Conservation (phyloP, 805 yeast genomes). For the Candida chauliodis region DNA sequence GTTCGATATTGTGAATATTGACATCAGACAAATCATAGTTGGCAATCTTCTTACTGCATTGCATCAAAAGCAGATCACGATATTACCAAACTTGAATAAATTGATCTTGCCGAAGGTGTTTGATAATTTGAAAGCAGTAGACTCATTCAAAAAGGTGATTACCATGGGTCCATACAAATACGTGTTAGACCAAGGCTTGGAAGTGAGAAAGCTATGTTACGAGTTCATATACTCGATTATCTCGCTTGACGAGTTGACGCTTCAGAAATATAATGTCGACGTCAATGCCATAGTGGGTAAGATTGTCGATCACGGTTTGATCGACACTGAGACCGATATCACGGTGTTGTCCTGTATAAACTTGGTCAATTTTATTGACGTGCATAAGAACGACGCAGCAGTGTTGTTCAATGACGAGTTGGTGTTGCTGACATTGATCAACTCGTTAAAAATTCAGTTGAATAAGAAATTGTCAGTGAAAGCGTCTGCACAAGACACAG, state of each 20-base stretch:
- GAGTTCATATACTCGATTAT: slow-evolving; percentile 61
- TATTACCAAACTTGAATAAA: slow-evolving; percentile 42
- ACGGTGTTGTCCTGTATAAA: slow-evolving; percentile 48
- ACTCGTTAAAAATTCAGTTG: slow-evolving; percentile 31
- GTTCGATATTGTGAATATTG: slow-evolving; percentile 36
- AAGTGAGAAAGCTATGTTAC: slow-evolving; percentile 66
- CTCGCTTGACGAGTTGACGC: slow-evolving; percentile 21
- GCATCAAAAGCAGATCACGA: slow-evolving; percentile 49
- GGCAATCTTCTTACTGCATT: slow-evolving; percentile 57
- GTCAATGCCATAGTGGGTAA: slow-evolving; percentile 34
- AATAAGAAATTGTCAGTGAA: slow-evolving; percentile 51
- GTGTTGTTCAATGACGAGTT: slow-evolving; percentile 11
- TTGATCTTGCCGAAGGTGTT: slow-evolving; percentile 48
- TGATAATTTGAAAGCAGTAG: slow-evolving; percentile 52
- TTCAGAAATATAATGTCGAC: slow-evolving; percentile 20
- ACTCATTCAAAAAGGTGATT: slow-evolving; percentile 57
- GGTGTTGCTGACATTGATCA: slow-evolving; percentile 29
- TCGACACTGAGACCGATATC: slow-evolving; percentile 61
- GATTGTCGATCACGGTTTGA: slow-evolving; percentile 47
- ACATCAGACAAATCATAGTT: slow-evolving; percentile 55
- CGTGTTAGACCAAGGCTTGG: slow-evolving; percentile 73
- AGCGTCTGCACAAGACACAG: slow-evolving; percentile 67
- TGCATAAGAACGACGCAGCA: slow-evolving; percentile 19
- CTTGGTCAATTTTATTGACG: slow-evolving; percentile 34
- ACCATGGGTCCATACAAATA: slow-evolving; percentile 89